Conservation (phyloP, 2,329 filamentous ascomycete genomes). For the Diaporthe sp. region DNA sequence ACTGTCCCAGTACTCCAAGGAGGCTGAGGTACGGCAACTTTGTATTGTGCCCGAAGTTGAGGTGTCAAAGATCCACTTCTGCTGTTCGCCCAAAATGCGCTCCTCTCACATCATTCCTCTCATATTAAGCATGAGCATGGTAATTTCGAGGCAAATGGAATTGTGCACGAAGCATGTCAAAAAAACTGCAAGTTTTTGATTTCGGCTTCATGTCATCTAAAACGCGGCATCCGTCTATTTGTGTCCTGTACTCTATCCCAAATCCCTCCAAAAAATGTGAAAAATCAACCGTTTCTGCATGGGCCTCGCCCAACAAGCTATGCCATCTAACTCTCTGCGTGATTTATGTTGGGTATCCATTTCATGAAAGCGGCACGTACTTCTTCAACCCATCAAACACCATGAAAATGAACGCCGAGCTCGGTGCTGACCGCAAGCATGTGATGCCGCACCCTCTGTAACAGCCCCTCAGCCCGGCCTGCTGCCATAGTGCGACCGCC, state of each 20-base stretch:
- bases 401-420: constrained; percentile 98
- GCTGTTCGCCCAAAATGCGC: background rate
- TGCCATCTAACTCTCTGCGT: constrained; percentile 37
- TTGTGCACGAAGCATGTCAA: background rate
- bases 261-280: background rate
- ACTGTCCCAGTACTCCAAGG: background rate
- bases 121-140: background rate
- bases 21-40: background rate
- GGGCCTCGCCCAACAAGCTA: background rate
- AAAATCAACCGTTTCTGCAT: background rate
- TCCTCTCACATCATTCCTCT: background rate
- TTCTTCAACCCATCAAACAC: constrained; percentile 90
- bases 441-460: constrained; percentile 98
- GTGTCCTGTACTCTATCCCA: constrained; percentile 26
- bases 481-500: constrained; percentile 80
- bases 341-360: constrained; percentile 37
- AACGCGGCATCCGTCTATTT: constrained; percentile 6
- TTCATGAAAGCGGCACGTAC: constrained; percentile 67
- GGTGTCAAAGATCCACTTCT: background rate
- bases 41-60: background rate
- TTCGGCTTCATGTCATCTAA: background rate
- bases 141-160: background rate
- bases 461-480: constrained; percentile 85
- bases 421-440: constrained; percentile 87
- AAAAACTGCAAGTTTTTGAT: background rate